Percentiles rank a stretch among this genome's conserved stretches.
These are phyloP conservation scores for Tulasnella sp. DNA, from an alignment of 768 basidiomycete species.

Conservation along the genomic window DNA sequence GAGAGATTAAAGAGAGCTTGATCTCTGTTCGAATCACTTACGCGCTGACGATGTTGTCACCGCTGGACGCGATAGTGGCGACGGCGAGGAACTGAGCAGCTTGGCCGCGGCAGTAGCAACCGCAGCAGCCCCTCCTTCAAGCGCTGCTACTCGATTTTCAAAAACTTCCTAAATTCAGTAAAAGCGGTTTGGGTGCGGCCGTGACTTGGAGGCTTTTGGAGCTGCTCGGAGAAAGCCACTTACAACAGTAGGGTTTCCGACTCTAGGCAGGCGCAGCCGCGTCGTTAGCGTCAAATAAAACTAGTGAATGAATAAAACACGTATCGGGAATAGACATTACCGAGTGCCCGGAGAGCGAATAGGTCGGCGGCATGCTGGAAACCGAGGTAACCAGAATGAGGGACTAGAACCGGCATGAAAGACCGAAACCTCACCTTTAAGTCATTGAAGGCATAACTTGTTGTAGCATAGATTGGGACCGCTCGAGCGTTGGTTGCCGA, in stretches of 20 bases:
- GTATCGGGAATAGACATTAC: slow-evolving; percentile 57
- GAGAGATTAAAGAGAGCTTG: background rate
- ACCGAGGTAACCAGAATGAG: background rate
- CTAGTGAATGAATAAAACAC: background rate
- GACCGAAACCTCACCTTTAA: slow-evolving; percentile 47
- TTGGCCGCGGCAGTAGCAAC: slow-evolving; percentile 68
- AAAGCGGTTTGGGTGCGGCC: no score
- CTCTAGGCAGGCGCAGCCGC: slow-evolving; percentile 37
- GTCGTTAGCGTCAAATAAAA: background rate
- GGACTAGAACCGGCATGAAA: background rate
- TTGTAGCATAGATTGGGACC: slow-evolving; percentile 70
- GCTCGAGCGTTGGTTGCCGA: slow-evolving; percentile 49
- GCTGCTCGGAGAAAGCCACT: slow-evolving; percentile 36
- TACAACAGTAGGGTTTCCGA: slow-evolving; percentile 65
- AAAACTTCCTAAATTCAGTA: slow-evolving; percentile 60
- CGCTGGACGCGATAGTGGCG: slow-evolving; percentile 53
- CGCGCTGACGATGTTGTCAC: slow-evolving; percentile 77
- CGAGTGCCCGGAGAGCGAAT: slow-evolving; percentile 59
- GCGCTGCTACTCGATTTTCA: slow-evolving; percentile 69
- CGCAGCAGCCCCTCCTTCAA: slow-evolving; percentile 74
- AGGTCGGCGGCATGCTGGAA: slow-evolving; percentile 65
- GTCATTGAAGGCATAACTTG: slow-evolving; percentile 69
- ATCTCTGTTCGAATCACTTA: slow-evolving; percentile 38
- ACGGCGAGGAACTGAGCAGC: slow-evolving; percentile 74
- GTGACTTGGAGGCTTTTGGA: no score